phyloP scores from a whole-genome alignment of 148 eudicot species.

The Chenopodium quinoa region DNA sequence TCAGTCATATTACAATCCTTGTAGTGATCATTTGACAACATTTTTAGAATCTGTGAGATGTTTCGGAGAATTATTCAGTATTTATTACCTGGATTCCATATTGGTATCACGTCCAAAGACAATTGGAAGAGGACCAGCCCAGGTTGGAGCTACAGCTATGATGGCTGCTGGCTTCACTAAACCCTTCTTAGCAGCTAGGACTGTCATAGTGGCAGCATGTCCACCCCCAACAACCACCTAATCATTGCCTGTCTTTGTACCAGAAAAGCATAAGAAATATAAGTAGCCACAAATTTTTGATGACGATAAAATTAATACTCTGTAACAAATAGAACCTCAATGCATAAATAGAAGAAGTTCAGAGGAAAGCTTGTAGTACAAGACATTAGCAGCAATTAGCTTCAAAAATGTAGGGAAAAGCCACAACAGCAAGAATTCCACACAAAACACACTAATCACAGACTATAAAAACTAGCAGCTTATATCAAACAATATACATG shows the following conservation, averaged over 20 bases:
- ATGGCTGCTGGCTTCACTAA: slow-evolving; percentile 77
- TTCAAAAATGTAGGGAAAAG: neutral
- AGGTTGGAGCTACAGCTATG: slow-evolving; percentile 94
- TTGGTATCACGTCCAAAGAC: slow-evolving; percentile 88
- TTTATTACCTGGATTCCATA: slow-evolving; percentile 77
- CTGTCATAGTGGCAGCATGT: slow-evolving; percentile 82
- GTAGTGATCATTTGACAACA: neutral
- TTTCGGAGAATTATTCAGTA: neutral
- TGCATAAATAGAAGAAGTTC: neutral
- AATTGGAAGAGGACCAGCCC: slow-evolving; percentile 98
- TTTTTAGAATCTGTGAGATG: neutral
- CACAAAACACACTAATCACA: neutral
- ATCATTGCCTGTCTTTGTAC: slow-evolving; percentile 44
- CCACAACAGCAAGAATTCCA: neutral
- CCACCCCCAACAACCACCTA: slow-evolving; percentile 91
- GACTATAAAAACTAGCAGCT: neutral
- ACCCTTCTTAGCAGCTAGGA: slow-evolving; percentile 85
- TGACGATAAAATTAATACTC: neutral
- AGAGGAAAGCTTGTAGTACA: neutral
- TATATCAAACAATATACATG: neutral
- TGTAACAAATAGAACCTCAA: neutral
- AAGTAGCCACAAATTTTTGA: neutral
- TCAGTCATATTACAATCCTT: neutral
- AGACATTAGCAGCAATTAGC: neutral
- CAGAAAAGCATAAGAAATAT: slow-evolving; percentile 13